phyloP scores from a whole-genome alignment of 2,329 filamentous ascomycete genomes.

The Cytospora paraplurivora region DNA sequence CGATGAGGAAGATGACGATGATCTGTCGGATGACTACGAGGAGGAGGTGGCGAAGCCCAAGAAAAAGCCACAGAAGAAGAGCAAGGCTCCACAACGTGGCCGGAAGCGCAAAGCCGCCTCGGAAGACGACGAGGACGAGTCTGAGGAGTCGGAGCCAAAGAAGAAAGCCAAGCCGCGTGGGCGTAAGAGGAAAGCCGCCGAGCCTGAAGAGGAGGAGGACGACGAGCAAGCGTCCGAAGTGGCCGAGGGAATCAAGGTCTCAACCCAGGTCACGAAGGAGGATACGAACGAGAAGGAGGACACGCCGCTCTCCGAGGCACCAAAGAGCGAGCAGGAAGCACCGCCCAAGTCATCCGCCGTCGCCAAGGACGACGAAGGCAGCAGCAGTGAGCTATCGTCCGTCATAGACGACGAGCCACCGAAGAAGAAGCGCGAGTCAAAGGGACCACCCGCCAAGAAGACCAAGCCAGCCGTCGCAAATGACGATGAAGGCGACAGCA shows the following conservation, averaged over 20 bases:
- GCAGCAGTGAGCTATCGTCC: constrained; percentile 65
- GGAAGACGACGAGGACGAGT: constrained; percentile 34
- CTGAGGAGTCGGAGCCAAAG: constrained; percentile 34
- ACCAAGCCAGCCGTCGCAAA: constrained; percentile 28
- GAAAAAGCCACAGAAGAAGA: constrained; percentile 28
- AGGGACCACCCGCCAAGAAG: constrained; percentile 24
- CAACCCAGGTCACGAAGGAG: constrained; percentile 31
- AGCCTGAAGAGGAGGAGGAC: constrained; percentile 36
- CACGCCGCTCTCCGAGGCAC: constrained; percentile 7
- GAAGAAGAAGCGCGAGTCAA: constrained; percentile 41
- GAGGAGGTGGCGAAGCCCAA: constrained; percentile 34
- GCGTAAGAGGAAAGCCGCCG: constrained; percentile 34
- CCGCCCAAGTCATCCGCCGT: neutral
- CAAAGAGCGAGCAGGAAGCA: constrained; percentile 10
- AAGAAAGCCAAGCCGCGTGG: constrained; percentile 22
- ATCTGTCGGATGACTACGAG: constrained; percentile 33
- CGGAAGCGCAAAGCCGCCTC: constrained; percentile 29
- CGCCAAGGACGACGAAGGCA: constrained; percentile 24
- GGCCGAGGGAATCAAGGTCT: constrained; percentile 16
- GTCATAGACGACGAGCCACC: constrained; percentile 70
- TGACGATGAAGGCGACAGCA: constrained; percentile 49
- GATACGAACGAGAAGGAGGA: constrained; percentile 32
- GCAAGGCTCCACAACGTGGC: constrained; percentile 33
- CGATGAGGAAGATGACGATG: constrained; percentile 35
- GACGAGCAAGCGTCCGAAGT: constrained; percentile 27